A percentile compares a stretch with the other conserved stretches of the same genome.
Evolutionary conservation across 2,329 filamentous ascomycete genomes (phyloP).

Genomic region (Calonectria naviculata): DNA sequence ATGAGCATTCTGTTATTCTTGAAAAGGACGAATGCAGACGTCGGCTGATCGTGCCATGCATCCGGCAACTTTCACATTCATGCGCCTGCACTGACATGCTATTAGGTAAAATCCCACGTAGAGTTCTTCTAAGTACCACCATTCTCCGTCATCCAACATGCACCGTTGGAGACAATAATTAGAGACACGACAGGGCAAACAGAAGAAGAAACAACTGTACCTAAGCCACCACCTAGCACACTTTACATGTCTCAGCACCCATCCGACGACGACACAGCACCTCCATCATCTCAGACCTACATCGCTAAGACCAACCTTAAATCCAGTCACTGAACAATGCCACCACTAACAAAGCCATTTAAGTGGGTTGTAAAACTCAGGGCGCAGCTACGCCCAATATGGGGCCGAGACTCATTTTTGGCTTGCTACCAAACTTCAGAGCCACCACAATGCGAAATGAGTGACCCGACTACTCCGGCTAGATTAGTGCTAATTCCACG

Average conservation of each 20-base stretch:
- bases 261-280: not conserved
- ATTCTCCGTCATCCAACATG: not conserved
- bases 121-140: not conserved
- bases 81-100: not conserved
- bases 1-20: not conserved
- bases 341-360: slow-evolving; percentile 2
- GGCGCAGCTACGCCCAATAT: not conserved
- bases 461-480: not conserved
- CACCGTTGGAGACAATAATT: not conserved
- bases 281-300: slow-evolving; percentile 1
- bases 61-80: not conserved
- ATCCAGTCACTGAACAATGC: not conserved
- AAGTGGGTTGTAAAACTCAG: slow-evolving; percentile 2
- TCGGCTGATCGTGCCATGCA: not conserved
- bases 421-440: not conserved
- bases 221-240: not conserved
- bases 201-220: not conserved
- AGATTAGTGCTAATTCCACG: not conserved
- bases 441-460: not conserved
- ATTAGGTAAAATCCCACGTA: not conserved
- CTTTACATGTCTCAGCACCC: not conserved
- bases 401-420: not conserved
- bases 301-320: slow-evolving; percentile 7
- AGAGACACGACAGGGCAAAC: not conserved
- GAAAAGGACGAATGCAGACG: not conserved